phyloP scores from a whole-genome alignment of 345 rosid species.

The Ceriops decandra region DNA sequence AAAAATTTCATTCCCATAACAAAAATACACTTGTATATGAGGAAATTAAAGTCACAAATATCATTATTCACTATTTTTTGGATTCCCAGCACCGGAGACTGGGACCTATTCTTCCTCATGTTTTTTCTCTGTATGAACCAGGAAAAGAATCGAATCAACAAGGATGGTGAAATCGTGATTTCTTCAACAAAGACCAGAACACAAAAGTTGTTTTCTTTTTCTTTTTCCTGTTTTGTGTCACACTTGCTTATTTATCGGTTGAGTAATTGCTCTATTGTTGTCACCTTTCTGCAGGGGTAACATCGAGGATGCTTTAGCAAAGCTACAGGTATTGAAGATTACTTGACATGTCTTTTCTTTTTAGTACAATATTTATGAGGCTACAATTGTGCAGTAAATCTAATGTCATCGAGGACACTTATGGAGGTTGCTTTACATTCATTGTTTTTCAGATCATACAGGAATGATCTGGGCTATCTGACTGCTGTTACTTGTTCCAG shows the following conservation, averaged over 20 bases:
- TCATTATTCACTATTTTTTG: neutral
- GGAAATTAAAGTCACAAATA: neutral
- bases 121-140: slow-evolving; percentile 30
- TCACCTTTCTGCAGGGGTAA: slow-evolving; percentile 62
- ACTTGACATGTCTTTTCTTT: neutral
- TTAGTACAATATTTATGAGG: neutral
- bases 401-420: neutral
- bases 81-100: neutral
- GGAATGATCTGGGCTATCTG: neutral
- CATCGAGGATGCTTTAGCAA: slow-evolving; percentile 78
- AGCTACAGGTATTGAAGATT: slow-evolving; percentile 63
- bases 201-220: slow-evolving; percentile 53
- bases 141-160: slow-evolving; percentile 96
- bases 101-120: neutral
- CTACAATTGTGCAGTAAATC: neutral
- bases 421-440: neutral
- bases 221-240: neutral
- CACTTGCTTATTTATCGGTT: slow-evolving; percentile 4
- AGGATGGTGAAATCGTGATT: slow-evolving; percentile 93
- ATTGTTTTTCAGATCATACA: neutral
- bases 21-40: neutral
- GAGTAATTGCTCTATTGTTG: slow-evolving; percentile 14
- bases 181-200: slow-evolving; percentile 95
- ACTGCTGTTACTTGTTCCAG: slow-evolving; percentile 5
- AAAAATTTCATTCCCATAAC: neutral